Conservation (phyloP, 164 flowering plant species). For the Aristolochia californica region DNA sequence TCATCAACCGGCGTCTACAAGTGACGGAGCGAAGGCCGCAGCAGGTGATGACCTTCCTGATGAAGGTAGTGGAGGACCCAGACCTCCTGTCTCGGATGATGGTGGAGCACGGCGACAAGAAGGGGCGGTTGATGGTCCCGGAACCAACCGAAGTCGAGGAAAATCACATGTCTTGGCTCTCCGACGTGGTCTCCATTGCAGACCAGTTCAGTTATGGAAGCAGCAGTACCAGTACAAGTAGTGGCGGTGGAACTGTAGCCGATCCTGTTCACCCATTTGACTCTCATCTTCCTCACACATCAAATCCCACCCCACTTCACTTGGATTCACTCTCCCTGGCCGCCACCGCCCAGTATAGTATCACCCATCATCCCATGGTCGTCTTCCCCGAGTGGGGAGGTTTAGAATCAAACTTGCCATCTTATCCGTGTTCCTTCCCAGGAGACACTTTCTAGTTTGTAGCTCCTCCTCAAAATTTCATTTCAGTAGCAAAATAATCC, state of each 20-base stretch:
- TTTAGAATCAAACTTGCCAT: neutral
- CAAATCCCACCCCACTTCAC: neutral
- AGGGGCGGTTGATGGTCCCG: constrained; percentile 21
- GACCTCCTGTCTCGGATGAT: constrained; percentile 47
- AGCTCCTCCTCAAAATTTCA: too few relatives aligned
- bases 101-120: constrained; percentile 33
- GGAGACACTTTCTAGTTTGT: constrained; percentile 1
- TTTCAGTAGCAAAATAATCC: too few relatives aligned
- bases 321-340: neutral
- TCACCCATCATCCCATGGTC: neutral
- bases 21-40: constrained; percentile 72
- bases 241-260: neutral
- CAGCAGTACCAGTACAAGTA: neutral
- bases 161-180: neutral
- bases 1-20: constrained; percentile 52
- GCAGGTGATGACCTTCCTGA: constrained; percentile 83
- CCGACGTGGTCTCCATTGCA: too few relatives aligned
- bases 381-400: constrained; percentile 3
- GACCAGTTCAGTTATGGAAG: neutral
- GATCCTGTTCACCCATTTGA: too few relatives aligned
- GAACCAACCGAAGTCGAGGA: neutral
- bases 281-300: neutral
- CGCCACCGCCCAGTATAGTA: too few relatives aligned
- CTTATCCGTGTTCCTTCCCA: neutral
- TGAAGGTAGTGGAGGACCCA: constrained; percentile 62